These are phyloP conservation scores for Calonectria montana DNA, from an alignment of 2,329 filamentous ascomycete species.

Conservation along the genomic window DNA sequence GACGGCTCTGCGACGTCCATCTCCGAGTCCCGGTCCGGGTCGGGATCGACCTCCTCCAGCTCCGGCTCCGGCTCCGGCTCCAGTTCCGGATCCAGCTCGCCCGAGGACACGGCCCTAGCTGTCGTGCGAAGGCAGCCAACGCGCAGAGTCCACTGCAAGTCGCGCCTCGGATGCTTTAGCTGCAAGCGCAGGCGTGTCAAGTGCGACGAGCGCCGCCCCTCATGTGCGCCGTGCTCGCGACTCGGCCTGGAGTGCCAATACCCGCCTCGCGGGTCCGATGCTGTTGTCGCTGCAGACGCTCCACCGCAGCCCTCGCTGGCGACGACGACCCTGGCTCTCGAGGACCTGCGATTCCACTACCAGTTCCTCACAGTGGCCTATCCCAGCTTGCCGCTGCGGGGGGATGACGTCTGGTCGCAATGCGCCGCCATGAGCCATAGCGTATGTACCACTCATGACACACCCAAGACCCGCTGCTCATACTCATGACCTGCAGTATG, in stretches of 20 bases:
- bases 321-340: conserved; percentile 46
- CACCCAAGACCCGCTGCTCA: neutral
- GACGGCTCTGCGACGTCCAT: neutral
- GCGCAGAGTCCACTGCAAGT: conserved; percentile 41
- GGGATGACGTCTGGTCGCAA: conserved; percentile 47
- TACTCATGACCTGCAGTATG: conserved; percentile 41
- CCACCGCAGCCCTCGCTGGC: conserved; percentile 28
- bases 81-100: conserved; percentile 13
- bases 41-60: conserved; percentile 2
- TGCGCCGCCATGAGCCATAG: conserved; percentile 49
- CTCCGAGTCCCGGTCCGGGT: neutral
- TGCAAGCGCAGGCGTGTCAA: conserved; percentile 48
- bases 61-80: conserved; percentile 13
- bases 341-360: conserved; percentile 63
- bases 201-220: conserved; percentile 45
- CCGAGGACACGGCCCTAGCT: neutral
- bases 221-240: conserved; percentile 46
- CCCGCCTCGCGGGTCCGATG: conserved; percentile 40
- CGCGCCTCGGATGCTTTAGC: conserved; percentile 48
- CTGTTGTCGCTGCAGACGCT: neutral
- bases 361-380: conserved; percentile 59
- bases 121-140: neutral
- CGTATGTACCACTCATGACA: conserved; percentile 34
- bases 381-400: conserved; percentile 49
- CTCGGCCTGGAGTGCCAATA: conserved; percentile 48